Evolutionary conservation across 2,329 filamentous ascomycete species (phyloP), one percentile per base, ranked within the genome.

Genomic region (Aspergillus fructus): DNA sequence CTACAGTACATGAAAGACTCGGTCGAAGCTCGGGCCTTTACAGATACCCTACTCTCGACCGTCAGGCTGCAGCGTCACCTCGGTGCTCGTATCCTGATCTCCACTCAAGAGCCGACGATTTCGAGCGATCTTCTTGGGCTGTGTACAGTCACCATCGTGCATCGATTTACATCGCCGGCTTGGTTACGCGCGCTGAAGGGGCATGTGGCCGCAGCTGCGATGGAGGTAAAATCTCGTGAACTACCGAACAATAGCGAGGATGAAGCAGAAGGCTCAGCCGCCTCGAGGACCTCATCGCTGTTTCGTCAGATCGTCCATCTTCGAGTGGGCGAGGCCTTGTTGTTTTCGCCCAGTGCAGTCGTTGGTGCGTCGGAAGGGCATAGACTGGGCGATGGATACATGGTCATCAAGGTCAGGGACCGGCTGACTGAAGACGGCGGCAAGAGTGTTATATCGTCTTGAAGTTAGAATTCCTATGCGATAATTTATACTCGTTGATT

Each of bases 31-130:
- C 58, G 56, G 30, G 47, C 53, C 13, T 49, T 91, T 27, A 90
- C 87, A 0, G 78, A 87, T 2, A 76, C 79, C 0, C 76, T 91
- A 0, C 75, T 89, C 0, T 75, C 78, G 0, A 81, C 82, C 0
- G 87, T 92, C 62, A 82, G 89, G 1, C 77, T 87, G 13, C 89
- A 92, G 71, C 84, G 88, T 0, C 89, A 92, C 66, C 73, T 85
- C 0, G 88, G 81, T 1, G 79, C 81, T 0, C 81, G 89, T 0
- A 78, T 91, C 4, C 68, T 92, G 41, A 85, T 92, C 40, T 86
- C 88, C 0, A 92, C 89, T 0, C 88, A 93, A 66, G 89, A 92
- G 64, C 89, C 89, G 0, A 90, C 87, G 0, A 81, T 92, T 9
- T 86, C 85, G 0, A 83, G 85, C 0, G 79, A 81, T 13, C 78